Percentiles rank a stretch among this genome's conserved stretches.
These are phyloP conservation scores for Coniochaeta hoffmannii DNA, from an alignment of 2,329 filamentous ascomycete species.

Conservation along the genomic window DNA sequence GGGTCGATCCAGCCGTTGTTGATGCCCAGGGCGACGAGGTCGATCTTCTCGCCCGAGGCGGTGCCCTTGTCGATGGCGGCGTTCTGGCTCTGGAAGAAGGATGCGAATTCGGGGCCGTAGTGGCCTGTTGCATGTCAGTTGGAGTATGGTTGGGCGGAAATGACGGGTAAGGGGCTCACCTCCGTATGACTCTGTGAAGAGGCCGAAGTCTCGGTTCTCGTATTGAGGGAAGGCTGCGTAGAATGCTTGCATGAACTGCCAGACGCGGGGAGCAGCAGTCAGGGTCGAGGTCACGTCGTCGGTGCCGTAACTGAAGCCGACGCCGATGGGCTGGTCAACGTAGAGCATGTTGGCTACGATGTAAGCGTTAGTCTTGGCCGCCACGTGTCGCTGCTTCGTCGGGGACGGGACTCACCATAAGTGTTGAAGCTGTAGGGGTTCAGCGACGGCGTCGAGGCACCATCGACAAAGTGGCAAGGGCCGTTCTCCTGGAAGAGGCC, in stretches of 20 bases:
- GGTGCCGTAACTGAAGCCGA: slow-evolving; percentile 29
- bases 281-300: slow-evolving; percentile 30
- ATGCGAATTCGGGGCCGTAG: slow-evolving; percentile 48
- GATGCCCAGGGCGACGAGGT: slow-evolving; percentile 44
- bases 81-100: slow-evolving; percentile 51
- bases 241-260: slow-evolving; percentile 53
- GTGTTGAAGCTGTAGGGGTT: slow-evolving; percentile 37
- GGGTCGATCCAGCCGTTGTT: slow-evolving; percentile 51
- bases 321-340: slow-evolving; percentile 26
- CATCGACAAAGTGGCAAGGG: slow-evolving; percentile 34
- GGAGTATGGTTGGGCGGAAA: background rate
- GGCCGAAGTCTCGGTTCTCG: slow-evolving; percentile 46
- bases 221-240: slow-evolving; percentile 56
- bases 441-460: slow-evolving; percentile 24
- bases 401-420: background rate
- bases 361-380: background rate
- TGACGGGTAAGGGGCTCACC: background rate
- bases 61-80: slow-evolving; percentile 36
- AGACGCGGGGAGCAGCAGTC: slow-evolving; percentile 41
- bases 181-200: slow-evolving; percentile 49
- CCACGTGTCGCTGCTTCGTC: too few relatives aligned
- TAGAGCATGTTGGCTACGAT: slow-evolving; percentile 33
- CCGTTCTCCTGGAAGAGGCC: slow-evolving; percentile 36
- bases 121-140: slow-evolving; percentile 28
- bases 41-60: slow-evolving; percentile 33